Evolutionary conservation across 1,284 basidiomycete genomes (phyloP), one percentile per base, ranked within the genome.

Genomic region (Ganoderma multipileum): DNA sequence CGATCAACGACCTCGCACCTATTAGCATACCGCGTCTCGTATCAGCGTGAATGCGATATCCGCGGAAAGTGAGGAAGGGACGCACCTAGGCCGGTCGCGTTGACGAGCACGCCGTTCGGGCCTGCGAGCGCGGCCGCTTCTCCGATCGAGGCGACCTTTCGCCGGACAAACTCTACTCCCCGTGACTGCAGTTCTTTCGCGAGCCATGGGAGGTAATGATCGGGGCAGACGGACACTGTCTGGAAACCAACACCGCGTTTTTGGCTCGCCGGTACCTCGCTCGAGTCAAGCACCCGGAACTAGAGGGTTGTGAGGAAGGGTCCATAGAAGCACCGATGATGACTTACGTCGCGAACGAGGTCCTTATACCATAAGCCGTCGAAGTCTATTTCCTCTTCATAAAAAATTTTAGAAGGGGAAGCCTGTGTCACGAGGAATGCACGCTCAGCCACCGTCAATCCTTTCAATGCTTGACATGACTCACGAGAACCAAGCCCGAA

Each of bases 1-100:
- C 95, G n/a, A 93, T 87, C 14, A 97, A 83, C 20, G 87, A 87
- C 14, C 89, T 84, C 12, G 94, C 88, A 14, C 93, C 93, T 76
- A 88, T 28, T 12, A 5, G 14, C 11, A 26, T 26, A 28, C 23
- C 28, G 9, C 39, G 58, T 41, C 33, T 8, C 4, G 33, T 33
- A 33, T 33, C 11, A 39, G 38, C 73, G 42, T 57, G 28, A 70
- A 26, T 39, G 30, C 30, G 44, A 26, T 12, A n/a, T 33, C 28
- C 23, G 61, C 30, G 61, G n/a, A 16, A 9, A 63, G 23, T 47
- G 20, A 9, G 33, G 18, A 12, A 26, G 20, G 23, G 18, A 68
- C 61, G 69, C 36, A 85, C 86, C 86, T 18, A 87, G 79, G 16
- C 81, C 81, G 1, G 84, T 82, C 4, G 86, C 86, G 66, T 88